Percentiles rank a stretch among this genome's conserved stretches.
These are phyloP conservation scores for Podospora tetraspora DNA, from an alignment of 495 filamentous ascomycete species.

Conservation along the genomic window DNA sequence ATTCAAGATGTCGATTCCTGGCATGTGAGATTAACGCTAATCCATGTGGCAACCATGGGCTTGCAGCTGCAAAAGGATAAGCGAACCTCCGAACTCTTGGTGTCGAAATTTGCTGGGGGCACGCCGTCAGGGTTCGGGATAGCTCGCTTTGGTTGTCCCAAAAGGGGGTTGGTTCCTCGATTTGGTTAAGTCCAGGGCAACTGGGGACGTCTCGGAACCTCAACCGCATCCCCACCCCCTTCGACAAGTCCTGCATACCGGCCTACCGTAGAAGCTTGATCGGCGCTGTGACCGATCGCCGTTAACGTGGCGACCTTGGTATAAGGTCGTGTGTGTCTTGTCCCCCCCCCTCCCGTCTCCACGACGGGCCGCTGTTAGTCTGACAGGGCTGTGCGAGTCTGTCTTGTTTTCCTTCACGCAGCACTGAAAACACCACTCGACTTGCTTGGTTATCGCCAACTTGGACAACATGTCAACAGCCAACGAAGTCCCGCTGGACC, in stretches of 20 bases:
- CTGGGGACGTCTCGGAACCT: background rate
- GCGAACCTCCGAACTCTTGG: background rate
- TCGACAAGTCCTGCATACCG: background rate
- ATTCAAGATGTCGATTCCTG: background rate
- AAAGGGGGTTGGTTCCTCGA: background rate
- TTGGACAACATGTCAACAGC: background rate
- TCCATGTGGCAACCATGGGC: background rate
- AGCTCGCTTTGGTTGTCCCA: background rate
- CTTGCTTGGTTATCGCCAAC: background rate
- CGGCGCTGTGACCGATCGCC: background rate
- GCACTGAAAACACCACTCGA: background rate
- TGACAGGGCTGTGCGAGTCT: background rate
- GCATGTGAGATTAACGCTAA: background rate
- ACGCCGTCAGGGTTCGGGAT: background rate
- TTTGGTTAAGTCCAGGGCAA: background rate
- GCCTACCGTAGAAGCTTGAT: background rate
- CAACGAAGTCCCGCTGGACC: conserved; percentile 1
- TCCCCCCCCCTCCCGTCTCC: background rate
- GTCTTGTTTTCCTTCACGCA: background rate
- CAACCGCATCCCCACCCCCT: background rate
- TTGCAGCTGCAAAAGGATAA: background rate
- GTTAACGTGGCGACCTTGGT: background rate
- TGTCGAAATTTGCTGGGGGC: background rate
- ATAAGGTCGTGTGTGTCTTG: background rate
- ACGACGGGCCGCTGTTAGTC: background rate